Base-by-base conservation (phyloP, 1,139 yeast species). In the Scheffersomyces stambukii region DNA sequence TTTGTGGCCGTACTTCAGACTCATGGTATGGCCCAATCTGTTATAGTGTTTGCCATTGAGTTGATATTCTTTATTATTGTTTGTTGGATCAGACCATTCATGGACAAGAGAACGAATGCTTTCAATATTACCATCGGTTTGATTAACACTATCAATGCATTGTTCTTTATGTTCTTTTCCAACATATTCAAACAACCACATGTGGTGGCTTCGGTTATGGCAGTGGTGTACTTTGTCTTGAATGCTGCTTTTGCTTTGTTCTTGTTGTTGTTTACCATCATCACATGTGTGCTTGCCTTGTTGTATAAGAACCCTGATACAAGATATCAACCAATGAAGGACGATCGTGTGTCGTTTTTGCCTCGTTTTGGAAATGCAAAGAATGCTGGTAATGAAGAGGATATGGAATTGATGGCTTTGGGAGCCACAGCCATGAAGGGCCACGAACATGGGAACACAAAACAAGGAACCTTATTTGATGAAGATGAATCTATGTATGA, bases 311-410 rank as follows among this genome's bases (percentile, higher is more conserved):
- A 91, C 55, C 98, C 98, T 33, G 98, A 91, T 58, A 79, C 93
- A 10, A 74, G 96, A 45, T 91, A 91, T 63, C 93, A 88, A 65
- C 96, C 96, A 43, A 85, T 91, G 86, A 82, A 83, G 46, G 98
- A 91, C 54, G 98, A 91, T 52, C 78, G 98, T 56, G 93, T 85
- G 32, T 84, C 96, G 13, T 91, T 91, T 57, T 74, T 78, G 45
- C 79, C 78, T 18, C 69, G 77, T 41, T 60, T 65, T 41, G 81
- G 79, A 40, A 77, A 80, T 42, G 65, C 70, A 42, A 64, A 66
- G 18, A 61, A 56, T 18, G 47, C 35, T 4, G 58, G 57, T 24
- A 31, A 27, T 13, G 70, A 65, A 30, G 77, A 72, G 28, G 86
- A 80, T 42, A 73, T 84, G 41, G 96, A 88, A 57, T 70, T 89